Percentiles rank a stretch among this genome's conserved stretches.
Evolutionary conservation across 257 asterid genomes (phyloP).

Genomic region (Solanum sparsipilum): DNA sequence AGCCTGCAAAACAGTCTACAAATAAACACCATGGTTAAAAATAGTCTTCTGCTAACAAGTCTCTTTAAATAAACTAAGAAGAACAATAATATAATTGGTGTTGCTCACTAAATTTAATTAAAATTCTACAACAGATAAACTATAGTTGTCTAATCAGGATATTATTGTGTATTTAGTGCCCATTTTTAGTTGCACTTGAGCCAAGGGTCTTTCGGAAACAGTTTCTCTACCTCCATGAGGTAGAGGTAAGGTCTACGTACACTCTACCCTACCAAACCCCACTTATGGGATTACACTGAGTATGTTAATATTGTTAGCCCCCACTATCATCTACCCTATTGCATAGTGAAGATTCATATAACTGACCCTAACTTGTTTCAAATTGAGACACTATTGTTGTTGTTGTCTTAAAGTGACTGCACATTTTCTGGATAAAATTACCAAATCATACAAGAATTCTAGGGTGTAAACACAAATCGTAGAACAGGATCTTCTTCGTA

Average conservation of each 20-base stretch:
- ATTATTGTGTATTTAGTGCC: not conserved
- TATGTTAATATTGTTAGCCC: not conserved
- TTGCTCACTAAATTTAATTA: not conserved
- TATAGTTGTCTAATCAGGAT: not conserved
- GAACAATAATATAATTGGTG: not conserved
- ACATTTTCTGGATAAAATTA: not conserved
- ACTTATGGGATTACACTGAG: not conserved
- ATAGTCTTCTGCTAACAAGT: not conserved
- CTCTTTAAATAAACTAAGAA: not conserved
- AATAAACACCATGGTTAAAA: not conserved
- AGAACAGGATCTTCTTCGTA: not conserved
- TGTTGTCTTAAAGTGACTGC: not conserved
- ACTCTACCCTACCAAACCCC: not conserved
- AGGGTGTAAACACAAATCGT: not conserved
- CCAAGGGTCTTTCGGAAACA: not conserved
- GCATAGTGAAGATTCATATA: not conserved
- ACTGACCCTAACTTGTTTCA: not conserved
- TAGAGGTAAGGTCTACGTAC: not conserved
- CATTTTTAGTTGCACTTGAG: not conserved
- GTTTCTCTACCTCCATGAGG: not conserved
- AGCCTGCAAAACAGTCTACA: not conserved
- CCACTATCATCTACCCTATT: not conserved
- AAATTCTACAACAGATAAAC: not conserved
- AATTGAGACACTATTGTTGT: not conserved
- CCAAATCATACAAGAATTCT: not conserved